Conservation (phyloP, 2,329 filamentous ascomycete genomes). For the Blumeriella jaapii region DNA sequence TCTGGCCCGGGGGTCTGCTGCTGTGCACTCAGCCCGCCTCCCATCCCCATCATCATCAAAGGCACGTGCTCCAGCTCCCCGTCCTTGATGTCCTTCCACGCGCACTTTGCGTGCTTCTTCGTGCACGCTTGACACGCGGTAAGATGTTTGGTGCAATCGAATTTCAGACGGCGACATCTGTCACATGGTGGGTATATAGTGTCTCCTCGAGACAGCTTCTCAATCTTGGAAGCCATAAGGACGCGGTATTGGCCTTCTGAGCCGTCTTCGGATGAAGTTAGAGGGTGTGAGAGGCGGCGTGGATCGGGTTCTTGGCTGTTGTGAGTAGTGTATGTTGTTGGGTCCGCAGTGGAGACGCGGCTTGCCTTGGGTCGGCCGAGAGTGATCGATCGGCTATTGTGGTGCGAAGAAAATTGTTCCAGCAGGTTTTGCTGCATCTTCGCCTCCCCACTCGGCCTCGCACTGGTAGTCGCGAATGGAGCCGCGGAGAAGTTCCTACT, state of each 20-base stretch:
- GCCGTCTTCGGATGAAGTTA: conserved; percentile 18
- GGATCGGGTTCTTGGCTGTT: conserved; percentile 18
- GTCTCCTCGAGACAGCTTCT: conserved; percentile 62
- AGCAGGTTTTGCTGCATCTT: conserved; percentile 42
- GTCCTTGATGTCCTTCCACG: conserved; percentile 70
- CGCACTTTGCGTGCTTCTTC: conserved; percentile 81
- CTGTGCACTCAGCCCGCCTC: too few relatives aligned
- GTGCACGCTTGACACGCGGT: conserved; percentile 82
- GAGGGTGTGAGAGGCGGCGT: conserved; percentile 18
- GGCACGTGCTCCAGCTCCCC: conserved; percentile 39
- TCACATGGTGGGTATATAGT: conserved; percentile 75
- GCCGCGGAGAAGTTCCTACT: conserved; percentile 16
- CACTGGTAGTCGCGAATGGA: conserved; percentile 29
- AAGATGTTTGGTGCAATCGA: conserved; percentile 75
- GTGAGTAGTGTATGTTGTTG: conserved; percentile 6
- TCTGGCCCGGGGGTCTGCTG: too few relatives aligned
- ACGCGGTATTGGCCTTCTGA: conserved; percentile 35
- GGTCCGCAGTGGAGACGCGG: conserved; percentile 9
- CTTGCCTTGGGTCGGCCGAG: conserved; percentile 14
- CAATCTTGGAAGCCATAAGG: conserved; percentile 64
- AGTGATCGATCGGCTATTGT: conserved; percentile 14
- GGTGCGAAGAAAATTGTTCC: conserved; percentile 36
- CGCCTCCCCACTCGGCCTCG: conserved; percentile 25
- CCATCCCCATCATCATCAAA: neutral
- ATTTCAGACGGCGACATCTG: conserved; percentile 65